These are phyloP conservation scores for Abrus pulchellus DNA, from an alignment of 306 rosid genomes.

Conservation along the genomic window DNA sequence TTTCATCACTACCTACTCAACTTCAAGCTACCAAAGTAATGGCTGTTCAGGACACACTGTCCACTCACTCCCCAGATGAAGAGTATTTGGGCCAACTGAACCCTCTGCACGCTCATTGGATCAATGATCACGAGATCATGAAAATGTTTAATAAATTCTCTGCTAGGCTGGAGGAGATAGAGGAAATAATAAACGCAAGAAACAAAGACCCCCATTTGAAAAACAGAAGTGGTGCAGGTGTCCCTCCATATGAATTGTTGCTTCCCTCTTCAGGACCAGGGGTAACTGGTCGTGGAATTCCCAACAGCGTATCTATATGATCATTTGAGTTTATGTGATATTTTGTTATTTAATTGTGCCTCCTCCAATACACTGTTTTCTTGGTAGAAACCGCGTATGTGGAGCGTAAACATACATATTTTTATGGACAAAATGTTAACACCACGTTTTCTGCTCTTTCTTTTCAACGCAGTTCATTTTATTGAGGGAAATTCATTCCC, in stretches of 20 bases:
- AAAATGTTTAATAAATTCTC: conserved; percentile 68
- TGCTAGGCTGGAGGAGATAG: conserved; percentile 72
- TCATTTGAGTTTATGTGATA: not conserved
- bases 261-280: conserved; percentile 90
- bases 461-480: not conserved
- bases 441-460: not conserved
- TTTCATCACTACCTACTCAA: conserved; percentile 88
- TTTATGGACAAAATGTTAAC: not conserved
- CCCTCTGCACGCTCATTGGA: conserved; percentile 73
- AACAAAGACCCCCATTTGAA: conserved; percentile 70
- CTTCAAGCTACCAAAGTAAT: conserved; percentile 99
- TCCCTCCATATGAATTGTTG: conserved; percentile 87
- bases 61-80: conserved; percentile 93
- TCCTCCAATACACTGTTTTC: conserved; percentile 13
- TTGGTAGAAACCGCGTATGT: conserved; percentile 22
- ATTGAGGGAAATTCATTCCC: not conserved
- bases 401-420: conserved; percentile 14
- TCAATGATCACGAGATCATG: conserved; percentile 63
- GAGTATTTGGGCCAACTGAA: conserved; percentile 92
- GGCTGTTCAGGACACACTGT: conserved; percentile 96
- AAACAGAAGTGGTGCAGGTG: conserved; percentile 90
- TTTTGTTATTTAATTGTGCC: not conserved
- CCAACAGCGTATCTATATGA: conserved; percentile 90
- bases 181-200: conserved; percentile 73
- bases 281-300: conserved; percentile 93